Percentiles rank a stretch among this genome's conserved stretches.
These are phyloP conservation scores for Sclerospora graminicola DNA, from an alignment of 352 stramenopile species.

Conservation along the genomic window DNA sequence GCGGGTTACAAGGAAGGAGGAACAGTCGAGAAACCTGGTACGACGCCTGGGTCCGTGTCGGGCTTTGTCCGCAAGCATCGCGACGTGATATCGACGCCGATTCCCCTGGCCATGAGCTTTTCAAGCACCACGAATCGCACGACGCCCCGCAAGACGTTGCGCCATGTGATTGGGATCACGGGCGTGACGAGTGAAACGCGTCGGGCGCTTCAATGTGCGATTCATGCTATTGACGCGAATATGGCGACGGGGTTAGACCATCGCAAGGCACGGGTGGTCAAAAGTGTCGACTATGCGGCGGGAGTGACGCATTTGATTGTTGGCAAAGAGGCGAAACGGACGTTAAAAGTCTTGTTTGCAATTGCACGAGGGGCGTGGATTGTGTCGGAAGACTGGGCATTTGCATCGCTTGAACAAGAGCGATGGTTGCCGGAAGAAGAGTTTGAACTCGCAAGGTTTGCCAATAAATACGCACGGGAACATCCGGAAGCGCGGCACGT, in stretches of 20 bases:
- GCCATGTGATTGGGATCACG: slow-evolving; percentile 70
- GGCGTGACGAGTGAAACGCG: slow-evolving; percentile 49
- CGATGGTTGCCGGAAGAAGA: slow-evolving; percentile 59
- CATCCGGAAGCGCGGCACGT: slow-evolving; percentile 43
- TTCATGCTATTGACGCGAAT: slow-evolving; percentile 67
- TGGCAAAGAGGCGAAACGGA: slow-evolving; percentile 51
- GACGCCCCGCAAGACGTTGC: slow-evolving; percentile 19
- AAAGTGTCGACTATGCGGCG: slow-evolving; percentile 60
- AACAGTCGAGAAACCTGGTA: slow-evolving; percentile 8
- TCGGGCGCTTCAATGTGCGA: slow-evolving; percentile 56
- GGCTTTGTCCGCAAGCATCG: slow-evolving; percentile 21
- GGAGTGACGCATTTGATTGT: slow-evolving; percentile 73
- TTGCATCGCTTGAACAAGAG: slow-evolving; percentile 63
- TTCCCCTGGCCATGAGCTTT: slow-evolving; percentile 25
- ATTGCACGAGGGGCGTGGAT: slow-evolving; percentile 76
- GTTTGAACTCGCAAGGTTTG: slow-evolving; percentile 49
- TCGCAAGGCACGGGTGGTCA: slow-evolving; percentile 65
- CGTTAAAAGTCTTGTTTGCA: slow-evolving; percentile 79
- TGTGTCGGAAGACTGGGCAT: slow-evolving; percentile 70
- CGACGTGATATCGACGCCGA: slow-evolving; percentile 19
- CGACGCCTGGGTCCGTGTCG: slow-evolving; percentile 23
- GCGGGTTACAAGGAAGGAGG: slow-evolving; percentile 10
- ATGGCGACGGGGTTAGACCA: slow-evolving; percentile 35
- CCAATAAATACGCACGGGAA: slow-evolving; percentile 32
- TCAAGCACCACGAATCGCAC: slow-evolving; percentile 21